Evolutionary conservation across 2,329 filamentous ascomycete species (phyloP).

Genomic region (Diplodia mutila): DNA sequence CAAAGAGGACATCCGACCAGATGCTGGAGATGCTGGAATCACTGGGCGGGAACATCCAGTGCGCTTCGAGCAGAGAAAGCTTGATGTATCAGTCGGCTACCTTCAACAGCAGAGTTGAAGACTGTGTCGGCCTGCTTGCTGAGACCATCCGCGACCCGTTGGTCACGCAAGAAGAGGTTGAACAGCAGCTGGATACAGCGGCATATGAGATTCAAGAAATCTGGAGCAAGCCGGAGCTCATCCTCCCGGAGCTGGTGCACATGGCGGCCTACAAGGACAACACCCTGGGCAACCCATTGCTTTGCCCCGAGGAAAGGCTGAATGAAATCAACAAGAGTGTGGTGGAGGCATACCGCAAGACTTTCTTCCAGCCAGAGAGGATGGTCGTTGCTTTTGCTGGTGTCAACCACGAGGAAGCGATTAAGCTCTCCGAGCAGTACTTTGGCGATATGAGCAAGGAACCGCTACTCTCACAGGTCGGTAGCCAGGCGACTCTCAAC

Average conservation of each 20-base stretch:
- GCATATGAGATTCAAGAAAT: constrained; percentile 97
- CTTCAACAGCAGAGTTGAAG: constrained; percentile 89
- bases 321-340: constrained; percentile 72
- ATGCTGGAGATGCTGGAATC: constrained; percentile 88
- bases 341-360: constrained; percentile 76
- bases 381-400: constrained; percentile 96
- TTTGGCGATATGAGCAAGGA: constrained; percentile 85
- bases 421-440: constrained; percentile 77
- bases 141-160: constrained; percentile 88
- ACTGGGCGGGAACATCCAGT: constrained; percentile 94
- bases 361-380: constrained; percentile 86
- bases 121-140: constrained; percentile 80
- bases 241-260: constrained; percentile 91
- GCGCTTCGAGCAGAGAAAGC: constrained; percentile 90
- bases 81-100: constrained; percentile 99
- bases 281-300: constrained; percentile 87
- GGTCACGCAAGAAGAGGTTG: constrained; percentile 85
- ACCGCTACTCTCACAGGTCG: constrained; percentile 54
- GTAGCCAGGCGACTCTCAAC: constrained; percentile 56
- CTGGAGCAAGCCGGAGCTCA: constrained; percentile 95
- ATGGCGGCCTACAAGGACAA: constrained; percentile 96
- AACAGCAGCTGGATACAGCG: constrained; percentile 85
- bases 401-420: constrained; percentile 78
- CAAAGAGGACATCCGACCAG: constrained; percentile 71
- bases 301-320: constrained; percentile 87